Evolutionary conservation across 2,329 filamentous ascomycete species (phyloP).

Genomic region (Arthrobotrys pseudoclavata): DNA sequence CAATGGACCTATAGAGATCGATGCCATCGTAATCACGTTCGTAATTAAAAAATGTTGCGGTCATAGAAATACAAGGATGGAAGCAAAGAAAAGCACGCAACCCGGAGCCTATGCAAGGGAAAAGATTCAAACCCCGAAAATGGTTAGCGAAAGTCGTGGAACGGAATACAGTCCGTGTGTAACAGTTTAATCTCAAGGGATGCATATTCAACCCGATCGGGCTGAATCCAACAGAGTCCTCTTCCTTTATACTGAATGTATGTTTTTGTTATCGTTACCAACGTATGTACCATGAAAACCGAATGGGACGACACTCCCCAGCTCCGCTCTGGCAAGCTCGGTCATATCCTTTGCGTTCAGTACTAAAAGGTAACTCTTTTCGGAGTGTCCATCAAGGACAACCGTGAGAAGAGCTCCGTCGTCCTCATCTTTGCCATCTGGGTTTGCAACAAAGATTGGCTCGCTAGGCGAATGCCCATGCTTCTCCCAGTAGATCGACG

Average conservation of each 20-base stretch:
- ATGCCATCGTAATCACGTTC: background rate
- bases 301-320: slow-evolving; percentile 73
- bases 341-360: slow-evolving; percentile 74
- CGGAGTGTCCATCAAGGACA: slow-evolving; percentile 72
- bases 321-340: slow-evolving; percentile 76
- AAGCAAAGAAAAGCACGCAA: background rate
- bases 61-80: slow-evolving; percentile 13
- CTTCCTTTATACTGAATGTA: slow-evolving; percentile 14
- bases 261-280: slow-evolving; percentile 33
- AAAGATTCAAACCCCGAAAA: background rate
- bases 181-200: background rate
- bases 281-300: slow-evolving; percentile 76
- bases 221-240: background rate
- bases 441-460: slow-evolving; percentile 74
- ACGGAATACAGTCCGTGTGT: slow-evolving; percentile 7
- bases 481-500: slow-evolving; percentile 72
- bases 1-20: background rate
- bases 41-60: background rate
- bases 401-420: slow-evolving; percentile 75
- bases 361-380: slow-evolving; percentile 76
- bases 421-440: slow-evolving; percentile 69
- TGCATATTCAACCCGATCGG: background rate
- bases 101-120: background rate
- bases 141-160: slow-evolving; percentile 3
- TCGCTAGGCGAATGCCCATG: slow-evolving; percentile 77